Percentiles rank a stretch among this genome's conserved stretches.
Conservation (phyloP, 345 rosid species). For the Eucalyptus cloeziana region DNA sequence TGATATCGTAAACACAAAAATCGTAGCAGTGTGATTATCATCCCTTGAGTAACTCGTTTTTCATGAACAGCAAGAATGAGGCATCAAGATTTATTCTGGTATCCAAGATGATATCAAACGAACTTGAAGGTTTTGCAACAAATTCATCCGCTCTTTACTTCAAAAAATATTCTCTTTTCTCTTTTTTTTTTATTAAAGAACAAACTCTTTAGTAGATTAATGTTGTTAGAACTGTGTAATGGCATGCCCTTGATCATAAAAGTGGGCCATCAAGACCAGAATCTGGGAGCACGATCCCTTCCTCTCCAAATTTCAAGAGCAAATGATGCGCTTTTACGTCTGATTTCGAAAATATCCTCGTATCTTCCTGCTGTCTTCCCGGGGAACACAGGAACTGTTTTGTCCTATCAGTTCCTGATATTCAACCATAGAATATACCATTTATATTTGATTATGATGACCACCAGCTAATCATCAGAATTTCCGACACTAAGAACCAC, state of each 20-base stretch:
- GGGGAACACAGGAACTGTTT: neutral
- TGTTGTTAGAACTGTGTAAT: neutral
- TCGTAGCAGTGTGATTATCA: neutral
- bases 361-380: neutral
- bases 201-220: neutral
- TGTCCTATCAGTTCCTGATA: neutral
- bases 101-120: neutral
- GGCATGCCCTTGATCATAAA: neutral
- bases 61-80: neutral
- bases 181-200: neutral
- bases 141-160: neutral
- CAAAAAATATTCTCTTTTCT: neutral
- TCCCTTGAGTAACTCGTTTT: neutral
- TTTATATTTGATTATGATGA: no score
- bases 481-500: neutral
- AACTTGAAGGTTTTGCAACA: neutral
- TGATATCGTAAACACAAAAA: neutral
- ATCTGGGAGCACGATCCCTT: neutral
- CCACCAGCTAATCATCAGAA: neutral
- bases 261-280: neutral
- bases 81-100: neutral
- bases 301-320: neutral
- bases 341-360: neutral
- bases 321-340: neutral
- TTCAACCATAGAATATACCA: neutral